These are phyloP conservation scores for Monosporozyma servazzii DNA, from an alignment of 805 yeast species.

Conservation along the genomic window DNA sequence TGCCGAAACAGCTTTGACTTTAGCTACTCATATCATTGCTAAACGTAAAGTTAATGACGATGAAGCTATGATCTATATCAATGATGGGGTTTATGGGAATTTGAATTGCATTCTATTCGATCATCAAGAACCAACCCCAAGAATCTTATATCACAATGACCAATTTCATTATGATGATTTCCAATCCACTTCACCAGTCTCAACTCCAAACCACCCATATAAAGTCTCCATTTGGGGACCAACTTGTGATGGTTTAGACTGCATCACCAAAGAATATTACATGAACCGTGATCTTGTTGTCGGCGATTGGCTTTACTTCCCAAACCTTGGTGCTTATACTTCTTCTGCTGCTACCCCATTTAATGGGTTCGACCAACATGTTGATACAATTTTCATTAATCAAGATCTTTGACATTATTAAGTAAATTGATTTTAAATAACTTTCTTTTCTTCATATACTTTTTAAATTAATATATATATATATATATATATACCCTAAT, in stretches of 20 bases:
- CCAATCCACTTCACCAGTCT: constrained; percentile 16
- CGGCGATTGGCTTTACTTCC: constrained; percentile 91
- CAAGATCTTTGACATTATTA: constrained; percentile 18
- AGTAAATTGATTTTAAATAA: too few species aligned
- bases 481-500: not conserved
- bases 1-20: constrained; percentile 75
- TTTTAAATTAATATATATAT: not conserved
- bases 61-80: constrained; percentile 70
- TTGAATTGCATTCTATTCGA: constrained; percentile 89
- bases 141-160: constrained; percentile 49
- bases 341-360: constrained; percentile 85
- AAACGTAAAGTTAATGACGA: constrained; percentile 41
- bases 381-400: constrained; percentile 56
- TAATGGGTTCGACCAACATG: constrained; percentile 70
- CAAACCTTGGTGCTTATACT: constrained; percentile 84
- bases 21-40: constrained; percentile 82
- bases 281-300: constrained; percentile 56
- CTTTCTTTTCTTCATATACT: not conserved
- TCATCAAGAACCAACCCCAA: constrained; percentile 73
- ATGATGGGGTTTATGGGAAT: constrained; percentile 94
- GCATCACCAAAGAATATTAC: constrained; percentile 46
- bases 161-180: constrained; percentile 35
- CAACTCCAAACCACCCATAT: constrained; percentile 15
- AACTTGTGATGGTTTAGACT: constrained; percentile 93
- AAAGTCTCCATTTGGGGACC: constrained; percentile 91